phyloP scores from a whole-genome alignment of 495 filamentous ascomycete genomes.

The Lasiosphaeriaceae sp. region DNA sequence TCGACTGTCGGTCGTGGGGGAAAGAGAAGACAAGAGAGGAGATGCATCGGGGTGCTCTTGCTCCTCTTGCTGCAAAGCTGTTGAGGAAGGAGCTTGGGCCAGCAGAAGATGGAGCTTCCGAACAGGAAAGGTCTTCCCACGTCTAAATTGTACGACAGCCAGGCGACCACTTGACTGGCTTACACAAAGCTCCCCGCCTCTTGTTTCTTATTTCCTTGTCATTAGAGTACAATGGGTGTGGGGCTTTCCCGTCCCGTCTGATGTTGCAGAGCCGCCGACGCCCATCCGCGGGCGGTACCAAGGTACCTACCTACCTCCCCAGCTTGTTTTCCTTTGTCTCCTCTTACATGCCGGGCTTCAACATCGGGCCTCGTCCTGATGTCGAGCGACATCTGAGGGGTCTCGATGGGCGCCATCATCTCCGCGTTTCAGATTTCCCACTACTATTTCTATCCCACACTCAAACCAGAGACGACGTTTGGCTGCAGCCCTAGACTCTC shows the following conservation, averaged over 20 bases:
- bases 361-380: slow-evolving; percentile 7
- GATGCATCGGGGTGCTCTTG: neutral
- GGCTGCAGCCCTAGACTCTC: slow-evolving; percentile 18
- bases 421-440: slow-evolving; percentile 43
- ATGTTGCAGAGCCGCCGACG: slow-evolving; percentile 23
- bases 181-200: neutral
- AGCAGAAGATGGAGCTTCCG: slow-evolving; percentile 5
- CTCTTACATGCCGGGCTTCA: slow-evolving; percentile 8
- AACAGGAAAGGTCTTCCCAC: neutral
- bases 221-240: too few species aligned
- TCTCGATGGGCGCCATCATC: slow-evolving; percentile 21
- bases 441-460: slow-evolving; percentile 23
- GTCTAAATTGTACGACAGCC: too few species aligned
- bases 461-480: slow-evolving; percentile 17
- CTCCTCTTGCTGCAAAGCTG: neutral
- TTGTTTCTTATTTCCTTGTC: neutral
- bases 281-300: slow-evolving; percentile 5
- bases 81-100: slow-evolving; percentile 15
- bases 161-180: neutral
- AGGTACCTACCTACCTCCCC: slow-evolving; percentile 10
- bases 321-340: slow-evolving; percentile 1
- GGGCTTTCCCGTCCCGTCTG: slow-evolving; percentile 5
- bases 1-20: slow-evolving; percentile 14
- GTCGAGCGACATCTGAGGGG: slow-evolving; percentile 14
- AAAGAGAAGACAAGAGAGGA: neutral